Conservation (phyloP, 129 eudicot species). For the Smallanthus sonchifolius region DNA sequence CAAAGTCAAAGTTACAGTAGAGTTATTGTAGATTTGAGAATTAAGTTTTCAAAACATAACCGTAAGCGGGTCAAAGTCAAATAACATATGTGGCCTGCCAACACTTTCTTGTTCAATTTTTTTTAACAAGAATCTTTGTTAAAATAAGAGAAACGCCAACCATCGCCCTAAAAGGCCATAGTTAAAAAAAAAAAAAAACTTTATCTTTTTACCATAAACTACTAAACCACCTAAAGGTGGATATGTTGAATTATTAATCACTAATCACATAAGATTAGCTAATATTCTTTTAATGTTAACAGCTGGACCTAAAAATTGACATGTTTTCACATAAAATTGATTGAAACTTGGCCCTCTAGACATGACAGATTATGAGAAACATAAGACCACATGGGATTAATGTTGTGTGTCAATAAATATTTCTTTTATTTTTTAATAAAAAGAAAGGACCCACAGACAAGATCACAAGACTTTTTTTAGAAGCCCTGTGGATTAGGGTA, state of each 20-base stretch:
- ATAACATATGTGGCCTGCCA: not conserved
- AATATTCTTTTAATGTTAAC: not conserved
- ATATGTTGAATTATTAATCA: too few species aligned
- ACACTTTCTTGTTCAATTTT: not conserved
- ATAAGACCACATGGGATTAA: not conserved
- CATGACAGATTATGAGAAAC: not conserved
- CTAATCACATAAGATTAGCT: not conserved
- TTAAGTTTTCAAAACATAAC: not conserved
- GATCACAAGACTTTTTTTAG: not conserved
- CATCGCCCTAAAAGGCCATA: not conserved
- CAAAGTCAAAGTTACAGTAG: not conserved
- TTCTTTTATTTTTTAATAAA: not conserved
- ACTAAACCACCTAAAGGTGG: too few species aligned
- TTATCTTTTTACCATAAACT: not conserved
- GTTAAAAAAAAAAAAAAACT: too few species aligned
- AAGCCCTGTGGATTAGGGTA: not conserved
- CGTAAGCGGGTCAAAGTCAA: not conserved
- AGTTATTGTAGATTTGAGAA: not conserved
- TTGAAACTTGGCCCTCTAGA: not conserved
- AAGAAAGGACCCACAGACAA: constrained; percentile 1
- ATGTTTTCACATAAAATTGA: not conserved
- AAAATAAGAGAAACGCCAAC: not conserved
- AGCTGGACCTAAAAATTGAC: not conserved
- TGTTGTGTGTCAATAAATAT: not conserved
- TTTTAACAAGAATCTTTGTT: not conserved